phyloP scores from a whole-genome alignment of 192 early-diverging fungal genomes.

The Entophlyctis luteolus region DNA sequence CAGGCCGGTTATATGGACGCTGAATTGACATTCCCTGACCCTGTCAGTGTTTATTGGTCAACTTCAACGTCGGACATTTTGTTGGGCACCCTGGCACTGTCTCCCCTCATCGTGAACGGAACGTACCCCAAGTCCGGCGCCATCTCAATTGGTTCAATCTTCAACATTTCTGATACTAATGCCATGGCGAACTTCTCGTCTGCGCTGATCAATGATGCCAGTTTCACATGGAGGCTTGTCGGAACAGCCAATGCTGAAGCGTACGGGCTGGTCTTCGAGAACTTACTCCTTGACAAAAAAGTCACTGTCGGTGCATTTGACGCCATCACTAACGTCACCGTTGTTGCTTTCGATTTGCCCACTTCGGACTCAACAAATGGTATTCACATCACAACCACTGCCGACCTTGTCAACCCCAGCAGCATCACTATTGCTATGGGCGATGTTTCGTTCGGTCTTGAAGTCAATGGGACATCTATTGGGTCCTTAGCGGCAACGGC shows the following conservation, averaged over 20 bases:
- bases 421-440: constrained; percentile 22
- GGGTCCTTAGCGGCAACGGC: background rate
- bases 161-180: background rate
- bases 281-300: constrained; percentile 29
- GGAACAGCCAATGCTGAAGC: constrained; percentile 16
- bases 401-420: constrained; percentile 22
- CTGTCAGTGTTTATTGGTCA: constrained; percentile 33
- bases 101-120: constrained; percentile 18
- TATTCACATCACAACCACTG: constrained; percentile 16
- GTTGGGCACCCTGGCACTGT: constrained; percentile 27
- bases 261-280: constrained; percentile 25
- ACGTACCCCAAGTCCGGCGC: constrained; percentile 2
- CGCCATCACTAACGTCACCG: constrained; percentile 17
- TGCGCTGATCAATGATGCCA: constrained; percentile 13
- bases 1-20: constrained; percentile 35
- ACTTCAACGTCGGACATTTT: constrained; percentile 10
- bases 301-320: constrained; percentile 13
- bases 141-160: constrained; percentile 14
- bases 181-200: constrained; percentile 26
- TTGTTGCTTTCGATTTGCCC: constrained; percentile 25
- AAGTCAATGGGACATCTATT: background rate
- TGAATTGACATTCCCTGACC: constrained; percentile 21
- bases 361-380: constrained; percentile 16
- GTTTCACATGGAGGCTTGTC: constrained; percentile 29
- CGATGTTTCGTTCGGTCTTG: constrained; percentile 11